These are phyloP conservation scores for Sisymbrium irio DNA, from an alignment of 345 rosid genomes.

Conservation along the genomic window DNA sequence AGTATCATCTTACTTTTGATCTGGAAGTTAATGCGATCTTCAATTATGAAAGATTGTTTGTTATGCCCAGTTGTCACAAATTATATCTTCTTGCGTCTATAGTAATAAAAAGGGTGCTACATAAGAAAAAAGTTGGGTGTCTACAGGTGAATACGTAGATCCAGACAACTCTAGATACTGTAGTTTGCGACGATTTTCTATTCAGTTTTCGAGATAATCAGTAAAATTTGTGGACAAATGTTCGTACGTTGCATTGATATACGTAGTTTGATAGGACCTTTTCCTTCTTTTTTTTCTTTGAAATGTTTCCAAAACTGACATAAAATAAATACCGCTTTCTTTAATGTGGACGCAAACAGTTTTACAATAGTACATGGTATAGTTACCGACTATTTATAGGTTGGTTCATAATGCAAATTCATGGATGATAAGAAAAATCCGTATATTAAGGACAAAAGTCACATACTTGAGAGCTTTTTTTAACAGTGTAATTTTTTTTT, in stretches of 20 bases:
- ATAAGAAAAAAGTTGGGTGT: background rate
- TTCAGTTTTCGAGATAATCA: background rate
- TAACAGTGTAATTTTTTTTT: background rate
- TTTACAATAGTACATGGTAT: background rate
- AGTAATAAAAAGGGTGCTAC: background rate
- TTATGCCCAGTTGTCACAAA: background rate
- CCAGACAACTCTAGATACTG: background rate
- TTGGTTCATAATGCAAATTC: background rate
- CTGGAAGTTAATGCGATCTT: background rate
- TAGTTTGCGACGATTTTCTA: background rate
- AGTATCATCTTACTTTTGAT: background rate
- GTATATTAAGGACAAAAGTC: background rate
- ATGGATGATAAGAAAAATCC: background rate
- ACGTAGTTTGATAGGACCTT: too few species aligned
- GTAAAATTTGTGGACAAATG: background rate
- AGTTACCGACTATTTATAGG: background rate
- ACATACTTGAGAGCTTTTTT: background rate
- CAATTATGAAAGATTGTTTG: background rate
- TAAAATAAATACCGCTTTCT: background rate
- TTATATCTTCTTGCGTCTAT: background rate
- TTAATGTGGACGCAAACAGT: constrained; percentile 1
- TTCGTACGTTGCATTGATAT: too few species aligned
- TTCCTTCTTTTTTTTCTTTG: too few species aligned
- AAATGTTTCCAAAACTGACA: background rate
- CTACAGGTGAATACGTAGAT: background rate